Conservation (phyloP, 768 basidiomycete genomes). For the Melanogaster broomeanus region DNA sequence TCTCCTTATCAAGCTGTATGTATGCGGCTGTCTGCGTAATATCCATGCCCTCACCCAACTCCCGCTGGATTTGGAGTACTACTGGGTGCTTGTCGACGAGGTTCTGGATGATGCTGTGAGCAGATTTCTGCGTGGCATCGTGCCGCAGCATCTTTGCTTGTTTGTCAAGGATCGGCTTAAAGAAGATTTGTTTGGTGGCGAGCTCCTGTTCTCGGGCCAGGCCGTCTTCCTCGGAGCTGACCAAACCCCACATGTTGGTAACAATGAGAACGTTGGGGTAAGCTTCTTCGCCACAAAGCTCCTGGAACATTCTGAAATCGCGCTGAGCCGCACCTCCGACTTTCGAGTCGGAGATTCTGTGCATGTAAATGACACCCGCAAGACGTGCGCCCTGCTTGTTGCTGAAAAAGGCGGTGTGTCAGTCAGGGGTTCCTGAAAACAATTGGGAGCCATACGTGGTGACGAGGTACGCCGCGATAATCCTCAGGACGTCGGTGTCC, state of each 20-base stretch:
- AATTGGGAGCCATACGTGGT: constrained; percentile 26
- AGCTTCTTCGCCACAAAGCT: constrained; percentile 53
- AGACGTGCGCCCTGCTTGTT: constrained; percentile 39
- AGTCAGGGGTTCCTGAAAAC: background rate
- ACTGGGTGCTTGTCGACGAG: constrained; percentile 43
- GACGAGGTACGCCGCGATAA: constrained; percentile 46
- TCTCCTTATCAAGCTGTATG: constrained; percentile 50
- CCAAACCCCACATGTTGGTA: constrained; percentile 55
- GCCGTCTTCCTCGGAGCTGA: constrained; percentile 37
- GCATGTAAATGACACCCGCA: constrained; percentile 54
- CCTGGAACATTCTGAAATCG: constrained; percentile 52
- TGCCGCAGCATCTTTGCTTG: constrained; percentile 47
- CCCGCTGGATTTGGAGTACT: constrained; percentile 53
- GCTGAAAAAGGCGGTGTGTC: constrained; percentile 19
- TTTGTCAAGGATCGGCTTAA: constrained; percentile 50
- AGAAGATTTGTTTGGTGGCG: constrained; percentile 41
- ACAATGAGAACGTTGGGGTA: constrained; percentile 52
- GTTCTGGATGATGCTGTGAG: constrained; percentile 44
- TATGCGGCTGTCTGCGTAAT: constrained; percentile 58
- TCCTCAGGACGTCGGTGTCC: constrained; percentile 51
- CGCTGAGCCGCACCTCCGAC: constrained; percentile 49
- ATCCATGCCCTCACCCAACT: constrained; percentile 48
- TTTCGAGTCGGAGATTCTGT: constrained; percentile 51
- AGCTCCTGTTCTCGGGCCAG: constrained; percentile 48
- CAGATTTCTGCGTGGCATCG: constrained; percentile 42